phyloP scores from a whole-genome alignment of 371 early-diverging fungal species.

The Parasitella parasitica region DNA sequence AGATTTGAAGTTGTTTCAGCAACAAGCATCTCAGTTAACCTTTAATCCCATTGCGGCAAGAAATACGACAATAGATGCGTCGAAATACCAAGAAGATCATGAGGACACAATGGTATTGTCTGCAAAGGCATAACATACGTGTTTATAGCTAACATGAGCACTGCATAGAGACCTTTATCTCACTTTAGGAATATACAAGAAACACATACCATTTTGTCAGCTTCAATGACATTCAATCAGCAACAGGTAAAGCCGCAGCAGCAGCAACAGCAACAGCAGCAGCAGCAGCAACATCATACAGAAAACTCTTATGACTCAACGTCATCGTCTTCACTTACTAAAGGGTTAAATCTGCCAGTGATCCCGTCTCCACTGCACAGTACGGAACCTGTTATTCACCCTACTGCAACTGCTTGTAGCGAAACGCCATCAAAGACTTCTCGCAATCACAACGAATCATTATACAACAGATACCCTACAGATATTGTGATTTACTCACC shows the following conservation, averaged over 20 bases:
- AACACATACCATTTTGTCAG: slow-evolving; percentile 23
- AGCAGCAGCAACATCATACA: background rate
- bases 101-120: background rate
- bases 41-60: background rate
- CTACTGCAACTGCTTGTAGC: background rate
- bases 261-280: background rate
- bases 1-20: slow-evolving; percentile 50
- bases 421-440: background rate
- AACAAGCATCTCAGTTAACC: background rate
- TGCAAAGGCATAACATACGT: too few species aligned
- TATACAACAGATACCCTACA: background rate
- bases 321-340: slow-evolving; percentile 29
- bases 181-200: slow-evolving; percentile 36
- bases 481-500: background rate
- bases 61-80: background rate
- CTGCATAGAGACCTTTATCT: slow-evolving; percentile 24
- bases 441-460: background rate
- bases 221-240: slow-evolving; percentile 1
- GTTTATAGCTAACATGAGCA: background rate
- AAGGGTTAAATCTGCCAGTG: slow-evolving; percentile 41
- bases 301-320: slow-evolving; percentile 15
- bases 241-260: background rate
- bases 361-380: slow-evolving; percentile 41
- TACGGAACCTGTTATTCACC: background rate
- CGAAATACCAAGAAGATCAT: background rate